Base-by-base conservation (phyloP, 352 stramenopile genomes). In the Phytophthora idaei region DNA sequence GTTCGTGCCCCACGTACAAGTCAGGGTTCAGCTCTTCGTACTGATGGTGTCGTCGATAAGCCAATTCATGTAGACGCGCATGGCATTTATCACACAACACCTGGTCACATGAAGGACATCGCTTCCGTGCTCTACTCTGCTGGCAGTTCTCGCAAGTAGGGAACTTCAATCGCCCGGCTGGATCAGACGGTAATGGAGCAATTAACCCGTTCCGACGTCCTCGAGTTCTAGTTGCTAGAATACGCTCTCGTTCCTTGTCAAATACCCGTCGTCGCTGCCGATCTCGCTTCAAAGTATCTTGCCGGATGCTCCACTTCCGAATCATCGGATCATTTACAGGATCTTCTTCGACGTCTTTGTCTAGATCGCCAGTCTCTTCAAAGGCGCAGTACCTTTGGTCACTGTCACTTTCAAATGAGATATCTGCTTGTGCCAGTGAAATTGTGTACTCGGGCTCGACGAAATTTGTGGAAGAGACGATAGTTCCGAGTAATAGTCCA, bases 71-170 rank as follows among this genome's bases (percentile, higher is more conserved):
- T 2, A 92, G 64, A 1, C 77, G 74, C 12, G 80, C 68, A 56
- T 90, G 76, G 29, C 83, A 92, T 12, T 78, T 80, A 66, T 90
- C 80, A 52, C 83, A 92, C 2, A 88, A 50, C 2, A 85, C 61
- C 50, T 90, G 81, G 4, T 90, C 80, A 42, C 83, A 92, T 15
- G 68, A 52, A 12, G 75, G 63, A 34, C 83, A 92, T 21, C 66
- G 57, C 44, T 89, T 90, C 3, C 73, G 68, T 14, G 81, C 78
- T 61, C 77, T 71, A 42, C 61, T 68, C 8, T 42, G 17, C 4
- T 81, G 69, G 53, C 83, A 92, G 45, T 89, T 89, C 12, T 83
- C 69, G 51, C 83, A 92, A 3, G 45, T 49, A 25, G 80, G 77
- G 12, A 78, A 79, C 50, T 83, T 89, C 9, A 74, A 48, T 41